Percentiles rank a stretch among this genome's conserved stretches.
Evolutionary conservation across 2,329 filamentous ascomycete genomes (phyloP).

Genomic region (Parastagonospora avenae): DNA sequence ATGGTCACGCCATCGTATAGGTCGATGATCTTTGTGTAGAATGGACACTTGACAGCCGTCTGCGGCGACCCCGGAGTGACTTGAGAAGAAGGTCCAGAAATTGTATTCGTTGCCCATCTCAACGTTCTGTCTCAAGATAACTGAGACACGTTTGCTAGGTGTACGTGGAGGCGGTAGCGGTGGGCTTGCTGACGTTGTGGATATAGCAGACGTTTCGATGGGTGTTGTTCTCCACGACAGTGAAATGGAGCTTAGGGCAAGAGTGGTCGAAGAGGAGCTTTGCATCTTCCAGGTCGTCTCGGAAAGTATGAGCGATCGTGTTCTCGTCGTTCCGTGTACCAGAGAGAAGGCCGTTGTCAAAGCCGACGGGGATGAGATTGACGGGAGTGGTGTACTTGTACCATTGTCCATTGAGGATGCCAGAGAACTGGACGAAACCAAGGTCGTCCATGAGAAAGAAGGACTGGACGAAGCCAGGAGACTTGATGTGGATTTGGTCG

Average conservation of each 20-base stretch:
- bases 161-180: not conserved
- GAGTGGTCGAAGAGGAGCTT: too few species aligned
- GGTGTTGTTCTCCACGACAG: too few species aligned
- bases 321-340: too few species aligned
- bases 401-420: too few species aligned
- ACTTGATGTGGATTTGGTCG: not conserved
- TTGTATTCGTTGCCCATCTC: not conserved
- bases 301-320: too few species aligned
- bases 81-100: slow-evolving; percentile 2
- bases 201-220: not conserved
- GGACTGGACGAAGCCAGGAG: not conserved
- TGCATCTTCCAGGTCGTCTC: too few species aligned
- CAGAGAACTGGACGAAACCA: not conserved
- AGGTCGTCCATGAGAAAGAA: not conserved
- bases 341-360: too few species aligned
- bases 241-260: too few species aligned
- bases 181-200: not conserved
- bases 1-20: not conserved
- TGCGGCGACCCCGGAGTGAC: not conserved
- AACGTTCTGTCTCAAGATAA: not conserved
- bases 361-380: too few species aligned
- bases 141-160: slow-evolving; percentile 2
- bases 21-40: not conserved
- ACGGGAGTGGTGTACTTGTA: too few species aligned
- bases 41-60: not conserved